Evolutionary conservation across 257 asterid species (phyloP), one percentile per base, ranked within the genome.

Genomic region (Solanum pimpinellifolium): DNA sequence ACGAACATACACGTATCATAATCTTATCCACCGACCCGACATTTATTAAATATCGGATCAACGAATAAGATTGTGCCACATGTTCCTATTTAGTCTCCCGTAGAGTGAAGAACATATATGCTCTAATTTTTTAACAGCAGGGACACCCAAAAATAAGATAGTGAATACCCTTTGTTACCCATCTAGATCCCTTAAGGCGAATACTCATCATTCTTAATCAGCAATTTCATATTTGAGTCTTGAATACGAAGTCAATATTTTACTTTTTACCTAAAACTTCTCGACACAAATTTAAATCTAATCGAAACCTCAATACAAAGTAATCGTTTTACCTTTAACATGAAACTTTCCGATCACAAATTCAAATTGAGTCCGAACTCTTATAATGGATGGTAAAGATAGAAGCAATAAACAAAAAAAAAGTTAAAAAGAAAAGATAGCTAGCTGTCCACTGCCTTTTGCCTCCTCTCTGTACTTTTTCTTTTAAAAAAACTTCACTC

Each of bases 361-460:
- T 29, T 69, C 2, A 0, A 31, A 33, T 70, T 70, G 4, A 8
- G 0, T 70, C 44, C 0, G 7, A 8, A 11, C 16, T 3, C 31
- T 1, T 75, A 21, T 44, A 44, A 77, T 33, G 15, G 4, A 77
- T n/a, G 60, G 65, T 44, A 44, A 44, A 25, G 41, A 44, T 46
- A 25, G 23, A n/a, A 77, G 65, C 65, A 77, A 44, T 44, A 44
- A 77, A 44, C n/a, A 25, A 25, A 14, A 77, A 29, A 29, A 76
- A 42, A 41, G 83, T 76, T 35, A 1, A 35, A 11, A 41, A 76
- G 9, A 76, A 77, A 77, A 44, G 9, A 77, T 42, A 42, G 60
- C 35, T 74, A 74, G 82, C 82, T 75, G 39, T 70, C 77, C 77
- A 70, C 42, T 70, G 74, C 75, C 56, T 47, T 46, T 46, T 46